These are phyloP conservation scores for Wickerhamomyces alni DNA, from an alignment of 805 yeast genomes.

Conservation along the genomic window DNA sequence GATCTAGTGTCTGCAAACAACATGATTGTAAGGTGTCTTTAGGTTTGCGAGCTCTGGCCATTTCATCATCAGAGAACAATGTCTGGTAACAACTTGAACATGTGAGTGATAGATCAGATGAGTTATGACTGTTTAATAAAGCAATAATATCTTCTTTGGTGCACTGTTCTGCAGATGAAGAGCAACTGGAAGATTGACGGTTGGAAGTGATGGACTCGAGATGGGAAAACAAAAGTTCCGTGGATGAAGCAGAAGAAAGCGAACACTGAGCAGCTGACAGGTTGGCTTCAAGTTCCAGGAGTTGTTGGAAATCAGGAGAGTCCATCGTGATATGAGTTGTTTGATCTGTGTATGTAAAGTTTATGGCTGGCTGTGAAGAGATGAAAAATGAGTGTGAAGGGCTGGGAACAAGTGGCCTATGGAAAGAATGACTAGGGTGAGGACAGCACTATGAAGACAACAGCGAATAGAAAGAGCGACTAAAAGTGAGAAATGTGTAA, in stretches of 20 bases:
- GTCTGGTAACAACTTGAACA: slow-evolving; percentile 23
- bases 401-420: background rate
- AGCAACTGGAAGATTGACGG: background rate
- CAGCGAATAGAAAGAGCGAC: background rate
- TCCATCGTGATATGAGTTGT: slow-evolving; percentile 10
- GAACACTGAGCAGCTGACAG: slow-evolving; percentile 7
- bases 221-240: slow-evolving; percentile 9
- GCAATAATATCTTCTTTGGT: slow-evolving; percentile 24
- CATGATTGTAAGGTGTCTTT: slow-evolving; percentile 14
- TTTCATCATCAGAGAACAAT: slow-evolving; percentile 19
- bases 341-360: too few relatives aligned
- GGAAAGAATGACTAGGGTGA: background rate
- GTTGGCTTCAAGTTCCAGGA: slow-evolving; percentile 15
- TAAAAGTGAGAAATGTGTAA: slow-evolving; percentile 1
- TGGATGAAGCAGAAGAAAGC: slow-evolving; percentile 3
- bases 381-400: background rate
- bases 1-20: slow-evolving; percentile 14
- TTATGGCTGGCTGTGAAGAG: background rate
- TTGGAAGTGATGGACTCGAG: slow-evolving; percentile 7
- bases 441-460: background rate
- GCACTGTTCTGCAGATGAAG: slow-evolving; percentile 17
- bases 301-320: slow-evolving; percentile 11
- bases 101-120: slow-evolving; percentile 17
- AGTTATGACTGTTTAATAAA: slow-evolving; percentile 17
- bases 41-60: slow-evolving; percentile 11